phyloP scores from a whole-genome alignment of 352 stramenopile species.

The Phytophthora brassicae region DNA sequence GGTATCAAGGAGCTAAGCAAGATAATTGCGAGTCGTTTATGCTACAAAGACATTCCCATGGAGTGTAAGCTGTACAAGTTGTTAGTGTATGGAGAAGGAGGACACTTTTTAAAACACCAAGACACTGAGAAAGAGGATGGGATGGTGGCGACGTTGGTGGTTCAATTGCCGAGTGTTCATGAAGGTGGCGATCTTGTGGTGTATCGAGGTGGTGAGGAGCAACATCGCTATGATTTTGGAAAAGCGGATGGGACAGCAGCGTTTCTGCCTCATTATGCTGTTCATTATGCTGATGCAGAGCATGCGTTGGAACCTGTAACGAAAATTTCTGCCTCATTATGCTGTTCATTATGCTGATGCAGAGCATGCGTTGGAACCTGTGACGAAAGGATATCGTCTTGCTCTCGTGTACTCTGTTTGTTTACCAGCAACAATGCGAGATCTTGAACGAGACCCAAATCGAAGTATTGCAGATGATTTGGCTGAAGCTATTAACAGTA shows the following conservation, averaged over 20 bases:
- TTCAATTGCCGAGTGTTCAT: not conserved
- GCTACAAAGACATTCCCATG: slow-evolving; percentile 9
- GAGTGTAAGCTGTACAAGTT: slow-evolving; percentile 1
- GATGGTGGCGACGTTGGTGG: not conserved
- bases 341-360: not conserved
- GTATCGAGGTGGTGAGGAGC: not conserved
- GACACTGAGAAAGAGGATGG: not conserved
- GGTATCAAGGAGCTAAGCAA: slow-evolving; percentile 1
- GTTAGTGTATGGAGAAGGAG: not conserved
- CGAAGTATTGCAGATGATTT: not conserved
- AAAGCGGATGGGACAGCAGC: not conserved
- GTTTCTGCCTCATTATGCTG: not conserved
- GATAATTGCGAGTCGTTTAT: slow-evolving; percentile 1
- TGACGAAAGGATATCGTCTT: not conserved
- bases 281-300: not conserved
- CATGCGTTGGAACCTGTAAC: not conserved
- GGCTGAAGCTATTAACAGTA: slow-evolving; percentile 20
- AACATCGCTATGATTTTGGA: not conserved
- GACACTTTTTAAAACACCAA: not conserved
- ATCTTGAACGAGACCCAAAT: not conserved
- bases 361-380: not conserved
- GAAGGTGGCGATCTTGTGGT: not conserved
- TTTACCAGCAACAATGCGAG: not conserved
- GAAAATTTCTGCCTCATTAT: not conserved
- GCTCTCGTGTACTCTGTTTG: not conserved